Conservation (phyloP, 1,139 yeast species). For the Hemisphaericaspora xylofermentans region DNA sequence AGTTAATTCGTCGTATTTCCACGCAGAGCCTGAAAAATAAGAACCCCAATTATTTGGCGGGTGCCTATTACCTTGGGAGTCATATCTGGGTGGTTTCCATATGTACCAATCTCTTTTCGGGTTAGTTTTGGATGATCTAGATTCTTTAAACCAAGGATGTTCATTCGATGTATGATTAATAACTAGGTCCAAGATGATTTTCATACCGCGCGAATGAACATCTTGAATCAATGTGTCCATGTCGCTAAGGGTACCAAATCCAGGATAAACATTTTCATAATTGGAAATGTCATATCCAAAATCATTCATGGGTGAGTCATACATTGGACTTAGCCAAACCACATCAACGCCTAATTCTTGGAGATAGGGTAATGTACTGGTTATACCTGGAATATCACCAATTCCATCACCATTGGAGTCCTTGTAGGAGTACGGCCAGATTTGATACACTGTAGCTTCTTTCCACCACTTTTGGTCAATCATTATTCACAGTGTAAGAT, state of each 20-base stretch:
- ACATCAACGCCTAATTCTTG: constrained; percentile 50
- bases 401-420: constrained; percentile 59
- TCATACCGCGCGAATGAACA: constrained; percentile 49
- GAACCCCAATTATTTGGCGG: constrained; percentile 61
- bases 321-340: constrained; percentile 58
- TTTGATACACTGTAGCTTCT: constrained; percentile 53
- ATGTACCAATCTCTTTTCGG: constrained; percentile 63
- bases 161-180: constrained; percentile 57
- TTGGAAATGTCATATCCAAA: constrained; percentile 63
- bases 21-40: constrained; percentile 52
- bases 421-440: constrained; percentile 59
- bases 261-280: constrained; percentile 48
- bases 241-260: constrained; percentile 53
- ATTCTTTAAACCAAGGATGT: constrained; percentile 58
- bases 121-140: constrained; percentile 46
- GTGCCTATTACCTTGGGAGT: constrained; percentile 44
- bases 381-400: constrained; percentile 56
- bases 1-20: constrained; percentile 54
- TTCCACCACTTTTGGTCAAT: constrained; percentile 48
- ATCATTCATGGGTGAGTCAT: constrained; percentile 58
- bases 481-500: no score
- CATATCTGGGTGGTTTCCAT: constrained; percentile 51
- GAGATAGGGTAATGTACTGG: constrained; percentile 50
- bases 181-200: constrained; percentile 52
- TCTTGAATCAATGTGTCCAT: constrained; percentile 48